Base-by-base conservation (phyloP, 1,284 basidiomycete species). In the Testicularia cyperi region DNA sequence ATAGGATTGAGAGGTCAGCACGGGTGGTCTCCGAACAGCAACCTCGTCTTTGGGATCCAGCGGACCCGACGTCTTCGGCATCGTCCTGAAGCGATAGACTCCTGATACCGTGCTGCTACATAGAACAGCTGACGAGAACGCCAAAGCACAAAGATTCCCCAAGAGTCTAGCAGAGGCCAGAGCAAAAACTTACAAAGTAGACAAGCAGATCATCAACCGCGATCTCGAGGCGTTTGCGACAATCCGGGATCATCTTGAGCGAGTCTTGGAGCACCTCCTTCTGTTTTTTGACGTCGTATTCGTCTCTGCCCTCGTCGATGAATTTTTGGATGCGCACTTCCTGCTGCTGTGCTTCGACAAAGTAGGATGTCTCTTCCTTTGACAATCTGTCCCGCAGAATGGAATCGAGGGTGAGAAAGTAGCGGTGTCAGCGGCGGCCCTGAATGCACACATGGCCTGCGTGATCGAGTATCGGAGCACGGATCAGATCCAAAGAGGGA, bases 171-270 rank as follows among this genome's bases (percentile, higher is more conserved):
- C n/a, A n/a, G n/a, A n/a, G n/a, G n/a, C n/a, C n/a, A n/a, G n/a
- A n/a, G n/a, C n/a, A n/a, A 16, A 18, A 12, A 65, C 65, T 41
- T 52, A 70, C 68, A 12, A 67, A 6, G 27, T 55, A 48, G n/a
- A 30, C 26, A 9, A 40, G 5, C 14, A 71, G 39, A 13, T 71
- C 68, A 31, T 60, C 58, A 1, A 39, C 36, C 0, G 64, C 66
- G 0, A 48, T 10, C 14, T 66, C 49, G 3, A 71, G 30, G 0
- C 68, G 26, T 33, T 49, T 65, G 10, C 46, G 38, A 16, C 67
- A 67, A 33, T 71, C 68, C 2, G 68, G 68, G 14, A 71, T 51
- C 68, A 71, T 71, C 26, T 71, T 65, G 7, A 49, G 29, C 19
- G 55, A 53, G 37, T 71, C 68, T 32, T 51, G 13, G 1, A 69